phyloP scores from a whole-genome alignment of 75 land plant genomes.

The Picea sitchensis region DNA sequence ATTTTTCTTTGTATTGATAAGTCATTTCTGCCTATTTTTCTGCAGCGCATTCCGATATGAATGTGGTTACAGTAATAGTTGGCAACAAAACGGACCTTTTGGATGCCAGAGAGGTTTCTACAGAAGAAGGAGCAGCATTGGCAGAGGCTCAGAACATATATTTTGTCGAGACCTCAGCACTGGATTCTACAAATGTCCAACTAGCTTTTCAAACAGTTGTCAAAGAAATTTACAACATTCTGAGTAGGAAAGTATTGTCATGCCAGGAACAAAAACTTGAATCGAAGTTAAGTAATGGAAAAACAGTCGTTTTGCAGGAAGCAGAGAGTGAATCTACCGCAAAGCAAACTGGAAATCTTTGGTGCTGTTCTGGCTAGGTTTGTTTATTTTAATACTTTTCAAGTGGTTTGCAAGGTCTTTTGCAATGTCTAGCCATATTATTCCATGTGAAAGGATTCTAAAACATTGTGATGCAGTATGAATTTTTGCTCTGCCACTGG shows the following conservation, averaged over 20 bases:
- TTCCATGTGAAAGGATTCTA: not conserved
- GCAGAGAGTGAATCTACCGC: conserved; percentile 20
- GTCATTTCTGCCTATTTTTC: not conserved
- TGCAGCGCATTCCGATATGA: conserved; percentile 85
- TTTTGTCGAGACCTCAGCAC: conserved; percentile 86
- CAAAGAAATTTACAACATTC: conserved; percentile 73
- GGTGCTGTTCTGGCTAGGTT: conserved; percentile 39
- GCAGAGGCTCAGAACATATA: conserved; percentile 76
- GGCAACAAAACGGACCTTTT: conserved; percentile 88
- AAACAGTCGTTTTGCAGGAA: conserved; percentile 40
- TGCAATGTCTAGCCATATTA: not conserved
- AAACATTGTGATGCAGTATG: not conserved
- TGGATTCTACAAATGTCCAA: conserved; percentile 78
- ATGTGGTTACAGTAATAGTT: conserved; percentile 83
- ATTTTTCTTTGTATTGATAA: not conserved
- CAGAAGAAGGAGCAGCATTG: conserved; percentile 66
- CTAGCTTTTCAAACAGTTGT: conserved; percentile 87
- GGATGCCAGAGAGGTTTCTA: conserved; percentile 69
- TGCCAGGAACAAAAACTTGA: conserved; percentile 50
- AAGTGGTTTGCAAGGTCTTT: not conserved
- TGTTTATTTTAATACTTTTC: not conserved
- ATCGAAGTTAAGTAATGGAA: conserved; percentile 33
- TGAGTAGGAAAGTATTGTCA: conserved; percentile 67
- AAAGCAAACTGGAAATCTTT: conserved; percentile 13
- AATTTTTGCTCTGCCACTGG: not conserved